A percentile compares a stretch with the other conserved stretches of the same genome.
Conservation (phyloP, 805 yeast species). For the Saccharomycopsis javanensis region DNA sequence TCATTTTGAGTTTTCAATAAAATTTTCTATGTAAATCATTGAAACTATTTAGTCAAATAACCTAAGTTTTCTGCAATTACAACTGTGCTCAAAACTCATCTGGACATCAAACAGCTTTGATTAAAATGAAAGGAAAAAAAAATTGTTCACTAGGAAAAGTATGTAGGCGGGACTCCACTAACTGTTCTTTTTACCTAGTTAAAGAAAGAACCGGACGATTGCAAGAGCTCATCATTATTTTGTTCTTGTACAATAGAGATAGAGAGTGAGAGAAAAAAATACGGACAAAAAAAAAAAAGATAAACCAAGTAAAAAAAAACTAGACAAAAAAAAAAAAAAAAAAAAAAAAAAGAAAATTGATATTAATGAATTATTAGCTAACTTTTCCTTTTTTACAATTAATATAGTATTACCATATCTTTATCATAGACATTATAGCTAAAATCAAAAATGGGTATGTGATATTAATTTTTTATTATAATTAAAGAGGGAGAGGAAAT, state of each 20-base stretch:
- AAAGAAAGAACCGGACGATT: no score
- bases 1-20: no score
- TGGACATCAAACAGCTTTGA: background rate
- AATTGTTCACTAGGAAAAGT: background rate
- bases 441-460: conserved; percentile 1
- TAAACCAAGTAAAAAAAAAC: background rate
- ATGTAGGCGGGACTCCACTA: no score
- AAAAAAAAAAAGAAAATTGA: background rate
- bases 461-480: background rate
- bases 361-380: background rate
- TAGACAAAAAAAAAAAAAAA: background rate
- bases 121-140: background rate
- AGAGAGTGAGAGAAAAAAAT: background rate
- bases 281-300: background rate
- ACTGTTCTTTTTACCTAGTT: background rate
- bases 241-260: no score
- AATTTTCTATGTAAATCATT: no score
- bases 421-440: background rate
- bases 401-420: background rate
- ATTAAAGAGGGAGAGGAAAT: background rate
- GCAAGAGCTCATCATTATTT: background rate
- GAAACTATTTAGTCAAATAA: no score
- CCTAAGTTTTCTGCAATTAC: no score
- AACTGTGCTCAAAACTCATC: background rate
- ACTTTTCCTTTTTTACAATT: background rate